Evolutionary conservation across 2,329 filamentous ascomycete genomes (phyloP), one percentile per base, ranked within the genome.

Genomic region (Ophiocordyceps australis): DNA sequence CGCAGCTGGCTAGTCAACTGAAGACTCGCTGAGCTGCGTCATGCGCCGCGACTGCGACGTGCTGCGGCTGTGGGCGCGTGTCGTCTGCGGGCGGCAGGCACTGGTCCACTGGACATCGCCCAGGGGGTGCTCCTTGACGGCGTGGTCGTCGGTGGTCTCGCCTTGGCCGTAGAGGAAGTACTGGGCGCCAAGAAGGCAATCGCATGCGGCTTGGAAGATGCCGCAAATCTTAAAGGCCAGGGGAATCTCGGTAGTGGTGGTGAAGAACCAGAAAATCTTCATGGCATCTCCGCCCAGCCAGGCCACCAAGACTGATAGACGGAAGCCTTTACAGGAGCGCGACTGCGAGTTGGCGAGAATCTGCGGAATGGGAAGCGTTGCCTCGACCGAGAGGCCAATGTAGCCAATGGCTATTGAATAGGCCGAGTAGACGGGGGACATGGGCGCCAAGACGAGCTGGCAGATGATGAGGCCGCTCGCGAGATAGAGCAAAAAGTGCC

Each of bases 201-300:
- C 80, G 50, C 81, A 86, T 14, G 55, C 57, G 13, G 78, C 76
- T 57, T 89, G 80, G 50, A 89, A 83, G 28, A 82, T 59, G 35
- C 77, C 81, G 43, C 79, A 86, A 13, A 81, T 51, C 55, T 86
- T 86, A 51, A 89, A 91, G 2, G 76, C 70, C 62, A 65, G 64
- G 0, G 80, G 79, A 17, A 89, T 80, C 39, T 64, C 58, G 4
- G 67, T 67, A 2, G 62, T 66, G 2, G 74, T 66, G 3, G 73
- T 78, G 32, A 85, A 76, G 55, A 86, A 89, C 71, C 71, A 76
- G 41, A 82, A 78, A 63, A 86, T 77, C 61, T 91, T 91, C 73
- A 89, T 82, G 7, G 66, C 59, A 48, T 91, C 80, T 32, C 80
- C 80, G 3, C 75, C 53, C 27, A 91, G 55, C 80, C 80, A 91